Base-by-base conservation (phyloP, 108 stramenopile species). In the Bacterosira constricta region DNA sequence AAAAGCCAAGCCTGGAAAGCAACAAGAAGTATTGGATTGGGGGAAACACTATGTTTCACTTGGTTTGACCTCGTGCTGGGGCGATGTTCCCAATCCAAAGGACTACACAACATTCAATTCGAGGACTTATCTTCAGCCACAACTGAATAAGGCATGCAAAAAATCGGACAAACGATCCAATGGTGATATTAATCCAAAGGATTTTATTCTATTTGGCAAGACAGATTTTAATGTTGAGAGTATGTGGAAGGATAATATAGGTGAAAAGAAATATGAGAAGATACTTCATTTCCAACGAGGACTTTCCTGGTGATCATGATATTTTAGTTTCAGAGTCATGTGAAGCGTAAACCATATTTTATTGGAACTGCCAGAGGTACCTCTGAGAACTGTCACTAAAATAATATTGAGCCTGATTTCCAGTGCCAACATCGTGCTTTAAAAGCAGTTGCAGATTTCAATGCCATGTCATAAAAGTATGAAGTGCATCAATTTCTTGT, bases 171-270 rank as follows among this genome's bases (percentile, higher is more conserved):
- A 82, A 44, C 67, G 79, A 17, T 57, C 75, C 11, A 82, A 84
- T 39, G 85, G 85, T 23, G 86, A 90, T 62, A 83, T 85, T 21
- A 90, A 90, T 60, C 89, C 89, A 4, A 90, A 90, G 66, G 89
- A 90, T 58, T 88, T 88, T 44, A 85, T 90, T 54, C 72, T 90
- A 18, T 90, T 88, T 45, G 60, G 70, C 0, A 79, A 82, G 64
- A 70, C 47, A 6, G 77, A 84, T 31, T 88, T 86, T 31, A 71
- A 73, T 46, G 79, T 82, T 36, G 54, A 8, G 5, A 29, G 31
- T 36, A 73, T 73, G 10, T 73, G 81, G 79, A 88, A 86, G 67
- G 90, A 90, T 65, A 90, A 90, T 55, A 87, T 86, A 7, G 90
- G 87, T 9, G 72, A 84, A 26, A 71, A 75, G 61, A 29, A 44